These are phyloP conservation scores for Xylariales sp. DNA, from an alignment of 2,329 filamentous ascomycete species.

Conservation along the genomic window DNA sequence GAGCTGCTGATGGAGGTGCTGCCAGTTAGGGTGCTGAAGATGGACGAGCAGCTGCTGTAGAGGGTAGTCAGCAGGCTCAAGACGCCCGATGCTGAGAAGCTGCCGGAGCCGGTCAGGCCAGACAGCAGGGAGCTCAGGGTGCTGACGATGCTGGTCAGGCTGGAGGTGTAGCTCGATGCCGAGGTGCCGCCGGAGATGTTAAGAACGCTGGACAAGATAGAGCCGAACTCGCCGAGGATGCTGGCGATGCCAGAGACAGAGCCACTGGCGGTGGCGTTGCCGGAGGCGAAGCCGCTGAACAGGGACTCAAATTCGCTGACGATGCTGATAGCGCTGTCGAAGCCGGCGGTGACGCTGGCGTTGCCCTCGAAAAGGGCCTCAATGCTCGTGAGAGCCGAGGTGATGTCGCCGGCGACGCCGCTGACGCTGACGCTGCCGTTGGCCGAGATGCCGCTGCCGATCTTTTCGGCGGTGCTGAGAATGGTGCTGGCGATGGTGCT, in stretches of 20 bases:
- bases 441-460: neutral
- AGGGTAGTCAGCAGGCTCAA: neutral
- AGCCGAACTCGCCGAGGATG: conserved; percentile 5
- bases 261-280: conserved; percentile 1
- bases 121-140: conserved; percentile 4
- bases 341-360: conserved; percentile 1
- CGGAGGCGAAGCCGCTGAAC: conserved; percentile 1
- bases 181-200: conserved; percentile 1
- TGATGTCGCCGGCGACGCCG: conserved; percentile 2
- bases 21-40: neutral
- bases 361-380: conserved; percentile 1
- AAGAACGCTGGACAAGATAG: conserved; percentile 1
- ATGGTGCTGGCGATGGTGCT: too few relatives aligned
- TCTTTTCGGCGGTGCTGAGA: neutral
- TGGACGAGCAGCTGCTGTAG: neutral
- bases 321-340: conserved; percentile 4
- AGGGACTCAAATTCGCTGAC: conserved; percentile 3
- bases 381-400: conserved; percentile 2
- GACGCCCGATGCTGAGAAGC: conserved; percentile 2
- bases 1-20: neutral
- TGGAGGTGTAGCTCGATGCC: neutral
- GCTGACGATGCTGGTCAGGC: conserved; percentile 1
- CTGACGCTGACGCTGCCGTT: conserved; percentile 1
- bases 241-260: neutral
- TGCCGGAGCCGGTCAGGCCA: neutral